Evolutionary conservation across 2,329 filamentous ascomycete genomes (phyloP).

Genomic region (Clonostachys byssicola): DNA sequence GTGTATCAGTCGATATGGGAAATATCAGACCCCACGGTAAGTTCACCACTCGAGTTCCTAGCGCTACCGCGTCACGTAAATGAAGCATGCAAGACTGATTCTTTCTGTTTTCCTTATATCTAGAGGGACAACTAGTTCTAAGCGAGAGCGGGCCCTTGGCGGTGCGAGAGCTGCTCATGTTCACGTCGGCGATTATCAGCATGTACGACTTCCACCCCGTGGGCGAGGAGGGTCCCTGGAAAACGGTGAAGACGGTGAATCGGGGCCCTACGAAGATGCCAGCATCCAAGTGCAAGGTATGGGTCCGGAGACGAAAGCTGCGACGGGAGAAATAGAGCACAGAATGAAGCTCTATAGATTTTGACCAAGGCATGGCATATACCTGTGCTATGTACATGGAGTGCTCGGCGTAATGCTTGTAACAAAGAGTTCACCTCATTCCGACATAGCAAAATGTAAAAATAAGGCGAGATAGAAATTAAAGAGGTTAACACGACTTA

Average conservation of each 20-base stretch:
- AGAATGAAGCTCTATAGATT: not conserved
- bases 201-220: slow-evolving; percentile 28
- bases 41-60: slow-evolving; percentile 3
- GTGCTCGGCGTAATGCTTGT: too few relatives aligned
- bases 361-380: too few relatives aligned
- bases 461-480: too few relatives aligned
- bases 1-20: slow-evolving; percentile 11
- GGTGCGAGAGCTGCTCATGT: slow-evolving; percentile 24
- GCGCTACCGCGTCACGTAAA: too few relatives aligned
- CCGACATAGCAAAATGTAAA: too few relatives aligned
- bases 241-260: slow-evolving; percentile 13
- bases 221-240: slow-evolving; percentile 15
- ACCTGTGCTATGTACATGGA: too few relatives aligned
- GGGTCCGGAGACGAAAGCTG: slow-evolving; percentile 20
- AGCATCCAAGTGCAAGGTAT: slow-evolving; percentile 15
- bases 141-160: slow-evolving; percentile 24
- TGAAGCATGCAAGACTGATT: slow-evolving; percentile 2
- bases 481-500: too few relatives aligned
- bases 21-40: slow-evolving; percentile 25
- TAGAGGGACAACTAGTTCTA: slow-evolving; percentile 23
- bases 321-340: not conserved
- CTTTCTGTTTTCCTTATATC: not conserved
- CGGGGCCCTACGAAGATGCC: slow-evolving; percentile 18
- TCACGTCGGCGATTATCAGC: slow-evolving; percentile 23
- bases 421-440: too few relatives aligned